Evolutionary conservation across 306 rosid species (phyloP).

Genomic region (Acacia acuminata): DNA sequence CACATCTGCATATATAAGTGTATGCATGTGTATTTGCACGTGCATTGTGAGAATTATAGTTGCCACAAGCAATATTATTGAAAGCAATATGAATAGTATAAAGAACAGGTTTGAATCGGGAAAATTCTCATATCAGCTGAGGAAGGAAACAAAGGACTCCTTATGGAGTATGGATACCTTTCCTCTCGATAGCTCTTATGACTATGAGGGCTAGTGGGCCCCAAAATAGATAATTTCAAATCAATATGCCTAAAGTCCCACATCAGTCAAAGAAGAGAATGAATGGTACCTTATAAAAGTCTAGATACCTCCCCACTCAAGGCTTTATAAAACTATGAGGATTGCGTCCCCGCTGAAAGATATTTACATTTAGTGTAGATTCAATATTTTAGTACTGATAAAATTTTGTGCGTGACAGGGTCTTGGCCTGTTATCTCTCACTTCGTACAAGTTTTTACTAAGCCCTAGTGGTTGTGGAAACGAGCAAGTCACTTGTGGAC

Average conservation of each 20-base stretch:
- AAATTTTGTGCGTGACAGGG: slow-evolving; percentile 47
- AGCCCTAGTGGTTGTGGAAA: slow-evolving; percentile 69
- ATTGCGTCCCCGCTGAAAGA: too few relatives aligned
- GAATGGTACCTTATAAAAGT: too few relatives aligned
- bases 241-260: too few relatives aligned
- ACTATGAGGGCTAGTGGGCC: too few relatives aligned
- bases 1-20: background rate
- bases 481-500: slow-evolving; percentile 46
- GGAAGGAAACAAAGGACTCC: too few relatives aligned
- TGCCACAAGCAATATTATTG: background rate
- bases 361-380: background rate
- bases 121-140: too few relatives aligned
- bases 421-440: slow-evolving; percentile 53
- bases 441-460: slow-evolving; percentile 56
- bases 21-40: background rate
- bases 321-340: too few relatives aligned
- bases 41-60: background rate
- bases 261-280: too few relatives aligned
- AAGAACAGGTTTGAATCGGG: background rate
- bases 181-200: too few relatives aligned
- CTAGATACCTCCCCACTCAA: too few relatives aligned
- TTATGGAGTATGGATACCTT: too few relatives aligned
- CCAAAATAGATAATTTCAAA: too few relatives aligned
- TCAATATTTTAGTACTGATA: background rate
- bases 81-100: background rate